A percentile compares a stretch with the other conserved stretches of the same genome.
These are phyloP conservation scores for Cladosporium sp. DNA, from an alignment of 2,329 filamentous ascomycete genomes.

Conservation along the genomic window DNA sequence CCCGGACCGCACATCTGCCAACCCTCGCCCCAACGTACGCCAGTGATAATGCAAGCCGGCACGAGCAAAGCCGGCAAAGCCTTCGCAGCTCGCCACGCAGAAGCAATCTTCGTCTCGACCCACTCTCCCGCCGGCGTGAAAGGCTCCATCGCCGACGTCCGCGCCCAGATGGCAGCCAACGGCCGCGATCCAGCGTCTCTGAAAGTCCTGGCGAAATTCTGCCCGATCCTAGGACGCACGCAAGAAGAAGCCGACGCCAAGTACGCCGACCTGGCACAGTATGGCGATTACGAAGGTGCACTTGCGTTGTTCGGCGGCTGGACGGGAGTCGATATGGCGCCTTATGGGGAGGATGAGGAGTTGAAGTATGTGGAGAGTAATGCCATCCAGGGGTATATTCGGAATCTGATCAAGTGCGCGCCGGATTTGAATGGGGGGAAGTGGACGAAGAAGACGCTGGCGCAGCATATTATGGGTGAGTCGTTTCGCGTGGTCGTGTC, in stretches of 20 bases:
- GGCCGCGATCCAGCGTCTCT: constrained; percentile 58
- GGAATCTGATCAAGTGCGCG: constrained; percentile 53
- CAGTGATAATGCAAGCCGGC: constrained; percentile 66
- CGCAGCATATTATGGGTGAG: constrained; percentile 55
- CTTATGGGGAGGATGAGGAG: constrained; percentile 61
- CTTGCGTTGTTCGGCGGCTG: constrained; percentile 69
- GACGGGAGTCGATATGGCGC: constrained; percentile 63
- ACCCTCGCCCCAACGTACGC: constrained; percentile 64
- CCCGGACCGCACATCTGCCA: constrained; percentile 64
- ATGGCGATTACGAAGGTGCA: constrained; percentile 63
- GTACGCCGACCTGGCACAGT: constrained; percentile 56
- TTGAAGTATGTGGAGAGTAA: constrained; percentile 58
- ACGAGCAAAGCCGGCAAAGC: constrained; percentile 61
- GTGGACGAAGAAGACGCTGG: constrained; percentile 70
- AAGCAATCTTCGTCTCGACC: constrained; percentile 66
- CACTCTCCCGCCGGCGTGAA: constrained; percentile 60
- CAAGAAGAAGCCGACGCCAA: constrained; percentile 64
- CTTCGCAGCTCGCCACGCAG: constrained; percentile 67
- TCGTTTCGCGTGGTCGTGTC: not conserved
- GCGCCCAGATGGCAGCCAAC: constrained; percentile 50
- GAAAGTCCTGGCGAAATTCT: constrained; percentile 65
- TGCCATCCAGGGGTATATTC: constrained; percentile 54
- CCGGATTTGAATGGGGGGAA: constrained; percentile 53
- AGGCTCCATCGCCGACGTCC: constrained; percentile 60
- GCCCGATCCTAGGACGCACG: constrained; percentile 61